A percentile compares a stretch with the other conserved stretches of the same genome.
phyloP scores from a whole-genome alignment of 345 rosid species.

The Excoecaria agallocha region DNA sequence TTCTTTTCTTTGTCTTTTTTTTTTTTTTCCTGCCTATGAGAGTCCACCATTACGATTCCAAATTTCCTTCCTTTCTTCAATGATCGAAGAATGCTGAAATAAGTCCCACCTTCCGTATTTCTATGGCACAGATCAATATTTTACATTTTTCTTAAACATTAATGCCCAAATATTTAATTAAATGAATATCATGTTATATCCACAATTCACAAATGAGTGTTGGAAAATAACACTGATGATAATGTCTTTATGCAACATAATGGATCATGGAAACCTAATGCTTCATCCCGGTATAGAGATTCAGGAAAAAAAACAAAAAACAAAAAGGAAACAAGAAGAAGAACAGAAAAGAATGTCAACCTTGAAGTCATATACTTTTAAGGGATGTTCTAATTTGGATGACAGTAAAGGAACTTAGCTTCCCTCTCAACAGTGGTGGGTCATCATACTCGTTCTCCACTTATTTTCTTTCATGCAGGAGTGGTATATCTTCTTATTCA shows the following conservation, averaged over 20 bases:
- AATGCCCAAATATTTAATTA: background rate
- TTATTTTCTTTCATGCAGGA: background rate
- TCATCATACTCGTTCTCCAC: no score
- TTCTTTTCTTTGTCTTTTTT: background rate
- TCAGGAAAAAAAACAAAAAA: no score
- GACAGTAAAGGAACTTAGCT: background rate
- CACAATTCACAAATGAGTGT: background rate
- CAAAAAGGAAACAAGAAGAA: no score
- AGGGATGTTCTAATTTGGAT: background rate
- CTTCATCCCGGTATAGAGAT: background rate
- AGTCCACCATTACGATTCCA: no score
- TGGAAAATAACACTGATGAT: background rate
- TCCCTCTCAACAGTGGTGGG: no score
- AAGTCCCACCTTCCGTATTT: conserved; percentile 4
- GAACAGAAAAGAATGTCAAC: background rate
- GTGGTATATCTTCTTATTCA: background rate
- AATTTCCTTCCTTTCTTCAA: background rate
- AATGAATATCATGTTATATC: background rate
- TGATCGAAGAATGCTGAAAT: background rate
- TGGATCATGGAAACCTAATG: background rate
- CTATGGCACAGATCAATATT: background rate
- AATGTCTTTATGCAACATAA: background rate
- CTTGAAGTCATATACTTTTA: background rate
- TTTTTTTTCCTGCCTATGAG: background rate
- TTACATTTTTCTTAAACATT: background rate